Base-by-base conservation (phyloP, 2,329 filamentous ascomycete species). In the Phyllosticta citrichinensis region DNA sequence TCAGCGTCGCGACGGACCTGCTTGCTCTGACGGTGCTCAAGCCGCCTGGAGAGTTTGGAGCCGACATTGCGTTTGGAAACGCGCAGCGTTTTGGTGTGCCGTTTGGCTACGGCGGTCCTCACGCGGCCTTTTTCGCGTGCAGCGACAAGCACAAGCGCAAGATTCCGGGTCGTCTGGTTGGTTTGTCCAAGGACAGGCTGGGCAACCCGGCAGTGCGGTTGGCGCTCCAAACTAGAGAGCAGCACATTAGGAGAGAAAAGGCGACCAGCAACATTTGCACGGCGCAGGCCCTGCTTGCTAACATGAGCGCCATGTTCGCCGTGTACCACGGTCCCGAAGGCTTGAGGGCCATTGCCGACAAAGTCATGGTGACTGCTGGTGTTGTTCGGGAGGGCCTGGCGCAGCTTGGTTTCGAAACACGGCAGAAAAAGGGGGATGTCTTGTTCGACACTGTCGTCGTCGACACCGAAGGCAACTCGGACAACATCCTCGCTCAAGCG, bases 181-280 rank as follows among this genome's bases (percentile, higher is more conserved):
- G 93, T 66, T 82, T 97, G 3, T 96, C 93, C 57, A 96, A 95
- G 75, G 93, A 97, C 71, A 83, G 93, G 60, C 80, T 91, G 5
- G 93, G 93, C 8, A 84, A 89, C 64, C 86, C 83, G 12, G 93
- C 92, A 5, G 86, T 95, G 65, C 83, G 93, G 68, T 77, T 97
- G 70, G 89, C 93, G 19, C 78, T 97, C 58, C 93, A 97, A 76
- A 97, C 93, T 10, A 83, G 93, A 68, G 93, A 97, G 77, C 93
- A 97, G 78, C 93, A 97, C 73, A 97, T 97, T 72, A 84, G 93
- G 65, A 84, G 93, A 69, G 93, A 97, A 74, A 97, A 97, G 81
- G 93, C 93, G 1, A 97, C 93, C 1, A 96, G 91, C 79, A 97
- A 97, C 71, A 92, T 97, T 63, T 97, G 93, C 78, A 97, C 93